Conservation (phyloP, 306 rosid species). For the Nissolia schottii region DNA sequence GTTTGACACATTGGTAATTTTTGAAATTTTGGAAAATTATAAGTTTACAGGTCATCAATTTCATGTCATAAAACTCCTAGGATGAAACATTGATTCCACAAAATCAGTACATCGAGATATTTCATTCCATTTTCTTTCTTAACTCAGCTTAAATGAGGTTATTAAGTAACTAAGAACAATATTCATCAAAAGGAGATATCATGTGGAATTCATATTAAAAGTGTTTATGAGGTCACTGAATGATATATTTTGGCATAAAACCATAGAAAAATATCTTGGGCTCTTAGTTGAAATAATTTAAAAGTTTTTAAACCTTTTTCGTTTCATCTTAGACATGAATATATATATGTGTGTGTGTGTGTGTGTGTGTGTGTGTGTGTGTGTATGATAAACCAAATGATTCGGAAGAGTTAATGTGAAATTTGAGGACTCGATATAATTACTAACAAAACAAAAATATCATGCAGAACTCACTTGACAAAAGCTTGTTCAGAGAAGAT, state of each 20-base stretch:
- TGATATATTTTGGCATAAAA: background rate
- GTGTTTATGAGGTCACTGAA: background rate
- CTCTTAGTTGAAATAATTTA: background rate
- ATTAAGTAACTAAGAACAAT: background rate
- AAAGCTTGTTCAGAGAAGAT: conserved; percentile 47
- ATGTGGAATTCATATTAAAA: background rate
- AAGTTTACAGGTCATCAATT: conserved; percentile 10
- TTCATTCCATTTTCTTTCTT: background rate
- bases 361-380: too few species aligned
- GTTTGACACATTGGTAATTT: conserved; percentile 53
- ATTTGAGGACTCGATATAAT: background rate
- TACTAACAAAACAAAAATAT: conserved; percentile 11
- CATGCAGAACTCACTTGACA: conserved; percentile 48
- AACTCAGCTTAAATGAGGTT: background rate
- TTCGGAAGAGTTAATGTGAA: background rate
- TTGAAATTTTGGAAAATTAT: background rate
- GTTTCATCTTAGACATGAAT: background rate
- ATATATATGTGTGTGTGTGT: too few species aligned
- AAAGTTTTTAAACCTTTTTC: background rate
- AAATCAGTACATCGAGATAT: background rate
- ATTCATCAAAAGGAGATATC: background rate
- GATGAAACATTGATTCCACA: background rate
- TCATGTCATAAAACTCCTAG: background rate
- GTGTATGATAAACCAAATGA: conserved; percentile 1
- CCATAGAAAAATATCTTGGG: background rate